These are phyloP conservation scores for Diaporthe vaccinii DNA, from an alignment of 2,329 filamentous ascomycete species.

Conservation along the genomic window DNA sequence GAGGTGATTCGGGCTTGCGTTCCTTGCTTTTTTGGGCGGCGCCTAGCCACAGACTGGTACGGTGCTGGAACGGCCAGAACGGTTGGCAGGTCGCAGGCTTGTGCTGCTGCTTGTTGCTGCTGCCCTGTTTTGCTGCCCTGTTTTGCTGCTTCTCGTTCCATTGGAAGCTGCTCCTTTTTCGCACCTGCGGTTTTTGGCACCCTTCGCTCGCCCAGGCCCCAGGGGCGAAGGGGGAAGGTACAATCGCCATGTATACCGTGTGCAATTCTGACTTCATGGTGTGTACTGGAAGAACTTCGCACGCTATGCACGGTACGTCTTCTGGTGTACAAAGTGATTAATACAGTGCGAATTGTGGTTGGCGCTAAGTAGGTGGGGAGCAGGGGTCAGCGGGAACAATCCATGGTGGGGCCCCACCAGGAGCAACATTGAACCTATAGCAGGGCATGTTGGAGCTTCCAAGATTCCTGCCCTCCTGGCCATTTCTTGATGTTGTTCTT, in stretches of 20 bases:
- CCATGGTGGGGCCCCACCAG: slow-evolving; percentile 21
- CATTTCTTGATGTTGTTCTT: not conserved
- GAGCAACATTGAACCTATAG: slow-evolving; percentile 14
- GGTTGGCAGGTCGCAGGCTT: not conserved
- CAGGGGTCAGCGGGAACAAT: slow-evolving; percentile 18
- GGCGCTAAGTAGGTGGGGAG: not conserved
- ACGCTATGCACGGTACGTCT: not conserved
- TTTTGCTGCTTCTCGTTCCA: slow-evolving; percentile 5
- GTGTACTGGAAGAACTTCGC: not conserved
- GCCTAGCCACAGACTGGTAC: not conserved
- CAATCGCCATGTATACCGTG: slow-evolving; percentile 8
- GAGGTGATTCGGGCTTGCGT: slow-evolving; percentile 11
- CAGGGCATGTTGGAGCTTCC: slow-evolving; percentile 10
- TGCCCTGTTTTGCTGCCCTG: slow-evolving; percentile 15
- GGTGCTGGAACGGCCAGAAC: slow-evolving; percentile 17
- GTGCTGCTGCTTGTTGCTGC: not conserved
- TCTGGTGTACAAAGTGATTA: rapidly evolving
- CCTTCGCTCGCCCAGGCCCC: not conserved
- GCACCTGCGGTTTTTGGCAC: slow-evolving; percentile 9
- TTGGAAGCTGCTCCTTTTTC: slow-evolving; percentile 26
- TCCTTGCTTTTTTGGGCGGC: not conserved
- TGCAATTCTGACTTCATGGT: not conserved
- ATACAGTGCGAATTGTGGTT: not conserved
- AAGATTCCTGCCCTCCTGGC: not conserved
- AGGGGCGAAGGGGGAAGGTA: not conserved